phyloP scores from a whole-genome alignment of 495 filamentous ascomycete species.

The Lasiosphaeria hispida region DNA sequence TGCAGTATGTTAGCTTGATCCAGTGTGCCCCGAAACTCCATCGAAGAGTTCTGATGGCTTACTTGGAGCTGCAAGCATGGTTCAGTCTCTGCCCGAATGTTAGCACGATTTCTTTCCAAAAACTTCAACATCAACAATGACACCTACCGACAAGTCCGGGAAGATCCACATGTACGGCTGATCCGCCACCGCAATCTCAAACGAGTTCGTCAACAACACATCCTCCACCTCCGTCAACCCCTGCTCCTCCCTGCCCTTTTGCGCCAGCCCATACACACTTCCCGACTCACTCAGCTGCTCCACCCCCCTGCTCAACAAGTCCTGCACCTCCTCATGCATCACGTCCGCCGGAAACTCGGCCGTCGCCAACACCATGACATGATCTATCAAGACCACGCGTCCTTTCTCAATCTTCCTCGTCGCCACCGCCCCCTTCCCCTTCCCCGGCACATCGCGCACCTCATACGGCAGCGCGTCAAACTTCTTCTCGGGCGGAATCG shows the following conservation, averaged over 20 bases:
- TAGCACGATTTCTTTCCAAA: background rate
- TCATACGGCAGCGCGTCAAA: constrained; percentile 18
- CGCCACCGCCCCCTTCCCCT: constrained; percentile 33
- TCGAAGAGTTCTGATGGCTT: constrained; percentile 1
- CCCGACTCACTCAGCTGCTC: constrained; percentile 23
- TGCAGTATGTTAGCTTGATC: constrained; percentile 16
- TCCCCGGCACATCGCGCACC: constrained; percentile 27
- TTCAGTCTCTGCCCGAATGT: constrained; percentile 32
- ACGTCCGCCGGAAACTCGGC: constrained; percentile 30
- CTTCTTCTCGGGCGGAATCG: constrained; percentile 9
- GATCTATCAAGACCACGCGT: constrained; percentile 29
- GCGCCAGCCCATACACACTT: constrained; percentile 18
- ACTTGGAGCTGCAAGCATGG: constrained; percentile 38
- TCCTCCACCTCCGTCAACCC: constrained; percentile 57
- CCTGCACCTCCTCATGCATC: constrained; percentile 23
- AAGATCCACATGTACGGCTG: constrained; percentile 31
- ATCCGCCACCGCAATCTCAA: constrained; percentile 28
- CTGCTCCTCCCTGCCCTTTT: constrained; percentile 62
- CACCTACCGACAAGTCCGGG: constrained; percentile 33
- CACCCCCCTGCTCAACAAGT: constrained; percentile 26
- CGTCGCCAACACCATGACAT: constrained; percentile 24
- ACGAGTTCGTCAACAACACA: constrained; percentile 60
- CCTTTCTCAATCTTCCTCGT: constrained; percentile 29
- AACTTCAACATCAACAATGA: no score
- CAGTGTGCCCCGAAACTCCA: background rate